These are phyloP conservation scores for Arthrinium puccinioides DNA, from an alignment of 2,329 filamentous ascomycete species.

Conservation along the genomic window DNA sequence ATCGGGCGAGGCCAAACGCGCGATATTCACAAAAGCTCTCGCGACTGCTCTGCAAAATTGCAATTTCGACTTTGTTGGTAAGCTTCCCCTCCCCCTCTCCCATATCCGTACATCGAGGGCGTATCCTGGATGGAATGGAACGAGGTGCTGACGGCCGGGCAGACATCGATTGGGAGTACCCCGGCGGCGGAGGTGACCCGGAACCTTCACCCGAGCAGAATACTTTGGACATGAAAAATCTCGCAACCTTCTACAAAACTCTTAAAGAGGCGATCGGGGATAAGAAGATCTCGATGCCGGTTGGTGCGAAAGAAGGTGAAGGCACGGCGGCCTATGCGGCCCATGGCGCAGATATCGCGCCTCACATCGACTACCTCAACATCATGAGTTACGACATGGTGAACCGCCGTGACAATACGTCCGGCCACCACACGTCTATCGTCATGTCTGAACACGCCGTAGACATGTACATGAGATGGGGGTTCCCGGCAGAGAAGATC, in stretches of 20 bases:
- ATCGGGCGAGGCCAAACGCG: no score
- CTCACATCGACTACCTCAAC: conserved; percentile 25
- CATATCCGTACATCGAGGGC: no score
- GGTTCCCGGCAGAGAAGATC: conserved; percentile 42
- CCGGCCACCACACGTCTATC: conserved; percentile 58
- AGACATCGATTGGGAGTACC: conserved; percentile 62
- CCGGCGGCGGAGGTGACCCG: conserved; percentile 62
- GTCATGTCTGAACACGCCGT: conserved; percentile 45
- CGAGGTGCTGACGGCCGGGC: no score
- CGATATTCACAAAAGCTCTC: no score
- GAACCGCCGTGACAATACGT: conserved; percentile 59
- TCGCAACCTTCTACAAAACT: conserved; percentile 55
- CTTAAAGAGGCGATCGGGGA: conserved; percentile 51
- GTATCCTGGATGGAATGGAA: no score
- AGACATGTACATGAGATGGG: conserved; percentile 50
- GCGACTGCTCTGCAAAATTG: no score
- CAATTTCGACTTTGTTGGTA: conserved; percentile 53
- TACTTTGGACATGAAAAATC: conserved; percentile 50
- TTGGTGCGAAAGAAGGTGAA: conserved; percentile 56
- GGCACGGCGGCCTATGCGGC: conserved; percentile 59
- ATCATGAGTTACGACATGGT: conserved; percentile 36
- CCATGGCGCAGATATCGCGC: conserved; percentile 38
- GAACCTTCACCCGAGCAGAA: conserved; percentile 58
- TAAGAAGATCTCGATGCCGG: conserved; percentile 60
- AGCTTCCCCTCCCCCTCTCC: conserved; percentile 22